Evolutionary conservation across 2,329 filamentous ascomycete genomes (phyloP).

Genomic region (Aspergillus spinulosporus): DNA sequence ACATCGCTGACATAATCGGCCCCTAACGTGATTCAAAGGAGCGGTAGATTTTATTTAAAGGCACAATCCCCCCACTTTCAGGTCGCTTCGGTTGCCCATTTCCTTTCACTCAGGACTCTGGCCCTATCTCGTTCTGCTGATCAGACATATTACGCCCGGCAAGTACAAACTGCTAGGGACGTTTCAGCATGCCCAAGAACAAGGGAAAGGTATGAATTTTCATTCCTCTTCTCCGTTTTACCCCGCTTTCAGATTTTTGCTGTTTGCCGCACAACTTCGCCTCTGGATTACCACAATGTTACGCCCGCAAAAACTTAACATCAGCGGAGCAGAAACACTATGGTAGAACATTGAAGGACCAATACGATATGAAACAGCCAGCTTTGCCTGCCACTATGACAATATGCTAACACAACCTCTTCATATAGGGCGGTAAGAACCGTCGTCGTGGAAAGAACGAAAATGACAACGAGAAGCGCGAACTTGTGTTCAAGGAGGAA

Average conservation of each 20-base stretch:
- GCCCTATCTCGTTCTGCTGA: conserved; percentile 15
- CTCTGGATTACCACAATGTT: conserved; percentile 21
- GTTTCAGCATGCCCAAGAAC: conserved; percentile 87
- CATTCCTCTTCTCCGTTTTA: conserved; percentile 23
- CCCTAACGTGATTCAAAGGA: conserved; percentile 22
- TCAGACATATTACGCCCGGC: conserved; percentile 21
- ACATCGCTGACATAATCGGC: conserved; percentile 20
- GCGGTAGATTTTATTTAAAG: conserved; percentile 13
- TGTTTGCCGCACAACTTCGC: conserved; percentile 16
- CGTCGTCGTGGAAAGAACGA: conserved; percentile 98
- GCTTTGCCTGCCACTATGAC: background rate
- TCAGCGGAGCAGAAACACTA: background rate
- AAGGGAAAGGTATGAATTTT: conserved; percentile 84
- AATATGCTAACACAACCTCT: conserved; percentile 28
- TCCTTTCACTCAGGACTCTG: conserved; percentile 15
- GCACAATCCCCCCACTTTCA: conserved; percentile 22
- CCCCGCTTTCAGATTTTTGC: conserved; percentile 21
- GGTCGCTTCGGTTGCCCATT: conserved; percentile 21
- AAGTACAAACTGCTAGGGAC: conserved; percentile 28
- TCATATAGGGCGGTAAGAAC: conserved; percentile 88
- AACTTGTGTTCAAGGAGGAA: conserved; percentile 98
- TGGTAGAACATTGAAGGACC: background rate
- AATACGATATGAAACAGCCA: background rate
- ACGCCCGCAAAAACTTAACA: background rate
- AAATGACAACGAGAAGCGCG: conserved; percentile 98